Conservation (phyloP, 192 early-diverging fungal genomes). For the Backusella circina region DNA sequence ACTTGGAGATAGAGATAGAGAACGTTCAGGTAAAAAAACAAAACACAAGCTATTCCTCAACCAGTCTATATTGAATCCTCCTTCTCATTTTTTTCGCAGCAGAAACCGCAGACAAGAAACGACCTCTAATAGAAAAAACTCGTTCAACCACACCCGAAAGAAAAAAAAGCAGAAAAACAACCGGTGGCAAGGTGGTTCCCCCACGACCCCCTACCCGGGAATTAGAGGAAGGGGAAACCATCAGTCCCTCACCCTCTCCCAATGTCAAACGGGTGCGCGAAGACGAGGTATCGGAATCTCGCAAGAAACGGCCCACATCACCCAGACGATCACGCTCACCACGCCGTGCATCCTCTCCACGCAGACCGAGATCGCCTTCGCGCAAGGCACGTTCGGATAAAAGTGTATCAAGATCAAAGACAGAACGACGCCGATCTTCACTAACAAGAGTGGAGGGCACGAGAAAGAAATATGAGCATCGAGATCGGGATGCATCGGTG, state of each 20-base stretch:
- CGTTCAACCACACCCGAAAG: neutral
- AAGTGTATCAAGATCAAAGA: neutral
- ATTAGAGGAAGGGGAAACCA: slow-evolving; percentile 25
- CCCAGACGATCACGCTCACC: neutral
- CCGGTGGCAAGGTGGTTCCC: neutral
- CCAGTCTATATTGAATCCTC: neutral
- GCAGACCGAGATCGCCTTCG: neutral
- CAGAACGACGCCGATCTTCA: neutral
- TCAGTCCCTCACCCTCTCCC: slow-evolving; percentile 26
- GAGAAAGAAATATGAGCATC: neutral
- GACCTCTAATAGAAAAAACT: neutral
- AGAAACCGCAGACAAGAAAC: neutral
- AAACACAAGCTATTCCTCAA: no score
- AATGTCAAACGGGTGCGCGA: neutral
- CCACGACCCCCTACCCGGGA: neutral
- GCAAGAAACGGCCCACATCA: neutral
- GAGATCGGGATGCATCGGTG: neutral
- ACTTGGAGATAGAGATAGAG: neutral
- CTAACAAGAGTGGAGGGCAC: neutral
- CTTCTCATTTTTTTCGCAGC: neutral
- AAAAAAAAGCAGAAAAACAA: neutral
- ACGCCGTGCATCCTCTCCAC: neutral
- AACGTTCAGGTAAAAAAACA: neutral
- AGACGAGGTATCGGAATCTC: neutral
- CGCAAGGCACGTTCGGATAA: neutral